Evolutionary conservation across 1,139 yeast species (phyloP).

Genomic region (Candida tetrigidarum): DNA sequence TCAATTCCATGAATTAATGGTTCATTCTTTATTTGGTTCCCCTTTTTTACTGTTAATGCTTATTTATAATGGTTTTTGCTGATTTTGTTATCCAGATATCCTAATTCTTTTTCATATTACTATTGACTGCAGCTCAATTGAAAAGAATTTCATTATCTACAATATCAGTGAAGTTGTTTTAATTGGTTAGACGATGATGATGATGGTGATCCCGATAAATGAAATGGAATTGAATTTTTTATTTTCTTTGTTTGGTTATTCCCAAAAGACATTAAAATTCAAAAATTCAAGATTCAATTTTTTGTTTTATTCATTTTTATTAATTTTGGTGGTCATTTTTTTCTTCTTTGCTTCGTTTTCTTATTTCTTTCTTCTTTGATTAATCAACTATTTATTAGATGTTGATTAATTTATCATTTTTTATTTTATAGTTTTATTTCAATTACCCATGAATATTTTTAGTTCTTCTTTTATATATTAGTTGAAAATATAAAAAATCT

Average conservation of each 20-base stretch:
- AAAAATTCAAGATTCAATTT: too few species aligned
- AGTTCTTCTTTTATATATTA: conserved; percentile 1
- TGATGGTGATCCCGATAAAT: neutral
- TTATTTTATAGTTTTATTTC: neutral
- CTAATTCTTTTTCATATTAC: too few species aligned
- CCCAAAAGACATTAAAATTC: neutral
- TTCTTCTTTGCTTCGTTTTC: conserved; percentile 3
- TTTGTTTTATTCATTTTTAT: conserved; percentile 1
- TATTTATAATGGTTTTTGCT: too few species aligned
- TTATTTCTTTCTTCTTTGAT: neutral
- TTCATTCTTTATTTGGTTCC: conserved; percentile 2
- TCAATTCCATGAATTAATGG: conserved; percentile 10
- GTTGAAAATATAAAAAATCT: conserved; percentile 1
- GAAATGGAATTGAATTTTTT: neutral
- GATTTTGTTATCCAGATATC: neutral
- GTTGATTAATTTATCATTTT: neutral
- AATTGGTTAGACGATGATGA: too few species aligned
- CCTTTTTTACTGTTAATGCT: neutral
- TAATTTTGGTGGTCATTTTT: neutral
- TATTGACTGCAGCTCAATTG: too few species aligned
- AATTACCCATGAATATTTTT: conserved; percentile 1
- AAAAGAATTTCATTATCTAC: too few species aligned
- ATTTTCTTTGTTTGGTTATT: neutral
- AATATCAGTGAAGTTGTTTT: too few species aligned
- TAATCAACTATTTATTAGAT: neutral